Evolutionary conservation across 2,329 filamentous ascomycete genomes (phyloP).

Genomic region (Leptographium wingfieldii): DNA sequence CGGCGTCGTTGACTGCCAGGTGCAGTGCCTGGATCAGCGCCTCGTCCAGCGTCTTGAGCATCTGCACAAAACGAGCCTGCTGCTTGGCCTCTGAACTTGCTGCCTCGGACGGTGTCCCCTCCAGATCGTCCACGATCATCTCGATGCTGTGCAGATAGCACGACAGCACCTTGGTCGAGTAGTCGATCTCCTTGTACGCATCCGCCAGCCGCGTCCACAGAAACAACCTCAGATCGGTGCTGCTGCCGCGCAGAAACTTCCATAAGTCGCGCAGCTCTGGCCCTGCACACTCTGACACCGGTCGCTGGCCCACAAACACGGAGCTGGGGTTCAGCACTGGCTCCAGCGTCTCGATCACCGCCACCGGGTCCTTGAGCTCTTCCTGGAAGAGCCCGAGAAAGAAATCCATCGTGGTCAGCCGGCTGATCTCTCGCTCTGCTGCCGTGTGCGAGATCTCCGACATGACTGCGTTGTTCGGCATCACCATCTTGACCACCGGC

Average conservation of each 20-base stretch:
- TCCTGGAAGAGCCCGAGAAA: conserved; percentile 83
- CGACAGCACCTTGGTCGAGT: conserved; percentile 76
- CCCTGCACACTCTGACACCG: conserved; percentile 39
- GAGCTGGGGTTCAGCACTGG: conserved; percentile 71
- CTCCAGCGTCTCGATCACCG: conserved; percentile 83
- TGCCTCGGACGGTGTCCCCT: conserved; percentile 46
- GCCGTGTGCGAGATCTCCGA: conserved; percentile 72
- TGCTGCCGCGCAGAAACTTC: conserved; percentile 71
- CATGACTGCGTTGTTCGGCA: conserved; percentile 83
- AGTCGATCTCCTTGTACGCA: conserved; percentile 75
- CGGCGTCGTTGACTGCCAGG: conserved; percentile 51
- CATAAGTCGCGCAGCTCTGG: conserved; percentile 63
- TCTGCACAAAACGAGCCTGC: conserved; percentile 52
- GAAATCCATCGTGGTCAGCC: conserved; percentile 91
- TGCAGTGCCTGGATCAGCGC: conserved; percentile 60
- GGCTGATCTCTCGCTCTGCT: conserved; percentile 80
- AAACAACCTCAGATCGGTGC: conserved; percentile 70
- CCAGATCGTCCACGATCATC: conserved; percentile 55
- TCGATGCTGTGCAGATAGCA: conserved; percentile 80
- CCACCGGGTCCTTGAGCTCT: conserved; percentile 65
- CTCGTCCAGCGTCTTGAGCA: conserved; percentile 68
- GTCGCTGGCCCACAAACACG: conserved; percentile 26
- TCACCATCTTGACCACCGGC: conserved; percentile 31
- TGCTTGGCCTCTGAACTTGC: conserved; percentile 29
- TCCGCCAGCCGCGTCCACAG: conserved; percentile 86